Percentiles rank a stretch among this genome's conserved stretches.
Evolutionary conservation across 2,329 filamentous ascomycete species (phyloP).

Genomic region (Cladophialophora psammophila): DNA sequence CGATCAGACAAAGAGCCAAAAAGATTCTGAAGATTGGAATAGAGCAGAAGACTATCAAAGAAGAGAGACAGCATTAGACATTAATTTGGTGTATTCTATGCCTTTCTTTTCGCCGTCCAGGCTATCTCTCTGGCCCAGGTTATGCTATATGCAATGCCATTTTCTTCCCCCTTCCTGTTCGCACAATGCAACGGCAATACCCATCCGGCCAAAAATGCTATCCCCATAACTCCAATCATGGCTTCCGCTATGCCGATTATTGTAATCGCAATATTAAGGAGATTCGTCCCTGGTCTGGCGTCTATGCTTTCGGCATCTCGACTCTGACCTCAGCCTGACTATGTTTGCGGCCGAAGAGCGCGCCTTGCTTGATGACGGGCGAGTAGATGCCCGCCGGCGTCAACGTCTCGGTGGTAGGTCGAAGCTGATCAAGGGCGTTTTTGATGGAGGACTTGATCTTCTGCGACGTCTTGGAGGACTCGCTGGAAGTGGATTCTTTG

Average conservation of each 20-base stretch:
- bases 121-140: neutral
- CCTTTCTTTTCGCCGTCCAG: neutral
- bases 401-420: constrained; percentile 31
- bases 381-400: constrained; percentile 35
- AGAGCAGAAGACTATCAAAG: neutral
- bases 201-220: neutral
- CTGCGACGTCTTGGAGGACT: constrained; percentile 22
- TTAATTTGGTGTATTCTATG: neutral
- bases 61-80: neutral
- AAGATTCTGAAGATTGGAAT: neutral
- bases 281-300: constrained; percentile 16
- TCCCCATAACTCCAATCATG: neutral
- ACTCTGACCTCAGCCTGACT: constrained; percentile 5
- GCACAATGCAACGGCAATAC: neutral
- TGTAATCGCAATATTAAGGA: constrained; percentile 6
- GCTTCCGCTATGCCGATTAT: neutral
- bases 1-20: neutral
- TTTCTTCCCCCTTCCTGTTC: neutral
- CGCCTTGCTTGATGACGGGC: constrained; percentile 34
- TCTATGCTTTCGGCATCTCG: constrained; percentile 24
- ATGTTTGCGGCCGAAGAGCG: constrained; percentile 30
- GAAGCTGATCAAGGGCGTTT: constrained; percentile 33
- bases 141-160: neutral
- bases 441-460: constrained; percentile 34
- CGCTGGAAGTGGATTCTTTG: constrained; percentile 23